Conservation (phyloP, 495 filamentous ascomycete genomes). For the Daldinia childiae region DNA sequence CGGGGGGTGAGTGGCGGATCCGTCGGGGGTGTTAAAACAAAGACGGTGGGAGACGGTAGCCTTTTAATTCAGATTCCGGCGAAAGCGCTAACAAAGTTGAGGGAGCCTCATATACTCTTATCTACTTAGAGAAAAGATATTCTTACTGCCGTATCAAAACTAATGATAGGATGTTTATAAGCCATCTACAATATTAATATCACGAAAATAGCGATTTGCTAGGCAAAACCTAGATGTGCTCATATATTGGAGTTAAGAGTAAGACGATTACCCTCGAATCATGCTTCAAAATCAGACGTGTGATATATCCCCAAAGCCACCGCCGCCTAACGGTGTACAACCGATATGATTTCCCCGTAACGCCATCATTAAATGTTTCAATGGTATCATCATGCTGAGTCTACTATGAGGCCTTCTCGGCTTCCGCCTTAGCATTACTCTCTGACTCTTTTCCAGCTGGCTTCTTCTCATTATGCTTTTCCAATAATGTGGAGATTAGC, state of each 20-base stretch:
- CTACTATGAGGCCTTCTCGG: constrained; percentile 35
- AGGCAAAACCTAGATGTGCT: constrained; percentile 6
- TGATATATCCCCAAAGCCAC: constrained; percentile 27
- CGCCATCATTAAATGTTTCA: constrained; percentile 39
- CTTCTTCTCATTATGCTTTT: constrained; percentile 50
- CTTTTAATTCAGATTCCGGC: constrained; percentile 18
- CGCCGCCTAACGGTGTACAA: constrained; percentile 17
- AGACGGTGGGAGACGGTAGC: constrained; percentile 6
- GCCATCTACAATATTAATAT: constrained; percentile 6
- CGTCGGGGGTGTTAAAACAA: constrained; percentile 20
- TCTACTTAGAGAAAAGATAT: background rate
- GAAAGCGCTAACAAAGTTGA: constrained; percentile 13
- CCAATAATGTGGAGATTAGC: constrained; percentile 55
- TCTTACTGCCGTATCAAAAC: background rate
- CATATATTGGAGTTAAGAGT: background rate
- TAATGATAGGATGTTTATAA: background rate
- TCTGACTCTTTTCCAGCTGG: constrained; percentile 26
- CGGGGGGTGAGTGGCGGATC: constrained; percentile 19
- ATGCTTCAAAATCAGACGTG: constrained; percentile 28
- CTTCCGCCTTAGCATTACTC: constrained; percentile 24
- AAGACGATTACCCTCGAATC: constrained; percentile 25
- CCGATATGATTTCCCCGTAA: constrained; percentile 31
- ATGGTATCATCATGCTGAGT: constrained; percentile 11
- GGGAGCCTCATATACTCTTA: constrained; percentile 17
- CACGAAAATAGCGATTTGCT: background rate